phyloP scores from a whole-genome alignment of 768 basidiomycete species.

The Suillus fuscotomentosus region DNA sequence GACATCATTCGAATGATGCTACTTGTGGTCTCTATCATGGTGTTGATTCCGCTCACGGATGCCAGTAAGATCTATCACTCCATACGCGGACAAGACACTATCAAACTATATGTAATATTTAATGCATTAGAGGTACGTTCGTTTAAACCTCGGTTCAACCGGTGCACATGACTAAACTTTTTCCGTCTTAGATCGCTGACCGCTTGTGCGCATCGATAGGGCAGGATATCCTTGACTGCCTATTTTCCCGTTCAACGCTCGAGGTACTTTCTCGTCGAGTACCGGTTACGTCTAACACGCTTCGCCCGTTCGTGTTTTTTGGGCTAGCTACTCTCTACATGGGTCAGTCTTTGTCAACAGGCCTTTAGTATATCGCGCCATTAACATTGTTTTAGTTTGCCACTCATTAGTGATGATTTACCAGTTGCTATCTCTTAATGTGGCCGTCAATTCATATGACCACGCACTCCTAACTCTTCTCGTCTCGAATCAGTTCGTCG shows the following conservation, averaged over 20 bases:
- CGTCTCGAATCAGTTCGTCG: conserved; percentile 97
- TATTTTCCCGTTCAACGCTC: conserved; percentile 92
- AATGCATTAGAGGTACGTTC: conserved; percentile 89
- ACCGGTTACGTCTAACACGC: conserved; percentile 58
- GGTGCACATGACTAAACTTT: not conserved
- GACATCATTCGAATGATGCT: conserved; percentile 85
- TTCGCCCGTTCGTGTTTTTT: conserved; percentile 86
- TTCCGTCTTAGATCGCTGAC: conserved; percentile 76
- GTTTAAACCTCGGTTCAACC: not conserved
- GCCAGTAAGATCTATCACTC: conserved; percentile 98
- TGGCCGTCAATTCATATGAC: conserved; percentile 98
- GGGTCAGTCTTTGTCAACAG: conserved; percentile 44
- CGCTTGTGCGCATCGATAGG: conserved; percentile 93
- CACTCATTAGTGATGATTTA: conserved; percentile 97
- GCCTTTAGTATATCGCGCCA: not conserved
- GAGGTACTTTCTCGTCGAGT: conserved; percentile 64
- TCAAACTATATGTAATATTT: conserved; percentile 98
- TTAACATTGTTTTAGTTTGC: conserved; percentile 48
- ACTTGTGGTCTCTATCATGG: conserved; percentile 66
- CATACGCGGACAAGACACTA: conserved; percentile 96
- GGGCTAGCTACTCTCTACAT: conserved; percentile 78
- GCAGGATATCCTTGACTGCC: conserved; percentile 94
- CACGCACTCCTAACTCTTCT: conserved; percentile 91
- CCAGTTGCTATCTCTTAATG: conserved; percentile 91
- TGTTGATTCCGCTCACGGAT: conserved; percentile 84